phyloP scores from a whole-genome alignment of 176 grass and related monocot species.

The Oryza glumipatula region DNA sequence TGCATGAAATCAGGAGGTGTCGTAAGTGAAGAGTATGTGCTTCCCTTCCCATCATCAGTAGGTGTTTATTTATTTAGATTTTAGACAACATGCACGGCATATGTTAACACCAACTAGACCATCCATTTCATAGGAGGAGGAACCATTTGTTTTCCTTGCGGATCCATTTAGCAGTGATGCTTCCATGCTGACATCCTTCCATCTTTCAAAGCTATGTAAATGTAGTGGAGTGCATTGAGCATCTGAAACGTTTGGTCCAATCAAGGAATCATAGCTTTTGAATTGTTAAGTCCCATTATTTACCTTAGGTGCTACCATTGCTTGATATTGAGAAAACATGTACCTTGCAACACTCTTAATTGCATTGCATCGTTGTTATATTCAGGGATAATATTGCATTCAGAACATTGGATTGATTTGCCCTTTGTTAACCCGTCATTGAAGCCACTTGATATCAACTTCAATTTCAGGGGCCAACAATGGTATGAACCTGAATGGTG shows the following conservation, averaged over 20 bases:
- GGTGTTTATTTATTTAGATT: conserved; percentile 12
- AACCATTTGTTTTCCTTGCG: background rate
- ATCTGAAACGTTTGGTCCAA: background rate
- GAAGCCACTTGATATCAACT: conserved; percentile 8
- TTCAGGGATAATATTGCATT: background rate
- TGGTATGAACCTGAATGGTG: conserved; percentile 99
- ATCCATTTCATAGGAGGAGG: conserved; percentile 11
- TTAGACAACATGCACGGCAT: background rate
- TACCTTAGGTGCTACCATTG: background rate
- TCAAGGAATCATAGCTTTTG: conserved; percentile 7
- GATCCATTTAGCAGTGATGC: conserved; percentile 14
- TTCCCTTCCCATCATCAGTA: conserved; percentile 22
- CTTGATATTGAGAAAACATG: conserved; percentile 25
- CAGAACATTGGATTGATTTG: background rate
- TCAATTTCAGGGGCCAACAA: conserved; percentile 74
- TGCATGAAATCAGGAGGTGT: conserved; percentile 96
- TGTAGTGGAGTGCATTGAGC: background rate
- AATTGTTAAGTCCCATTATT: conserved; percentile 15
- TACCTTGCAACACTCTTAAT: background rate
- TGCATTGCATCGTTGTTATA: conserved; percentile 5
- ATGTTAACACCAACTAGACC: background rate
- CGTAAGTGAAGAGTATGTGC: conserved; percentile 91
- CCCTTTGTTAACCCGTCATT: conserved; percentile 8
- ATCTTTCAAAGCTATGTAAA: background rate
- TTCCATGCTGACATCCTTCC: conserved; percentile 9